Percentiles rank a stretch among this genome's conserved stretches.
These are phyloP conservation scores for Pichia sp. DNA, from an alignment of 1,139 yeast species.

Conservation along the genomic window DNA sequence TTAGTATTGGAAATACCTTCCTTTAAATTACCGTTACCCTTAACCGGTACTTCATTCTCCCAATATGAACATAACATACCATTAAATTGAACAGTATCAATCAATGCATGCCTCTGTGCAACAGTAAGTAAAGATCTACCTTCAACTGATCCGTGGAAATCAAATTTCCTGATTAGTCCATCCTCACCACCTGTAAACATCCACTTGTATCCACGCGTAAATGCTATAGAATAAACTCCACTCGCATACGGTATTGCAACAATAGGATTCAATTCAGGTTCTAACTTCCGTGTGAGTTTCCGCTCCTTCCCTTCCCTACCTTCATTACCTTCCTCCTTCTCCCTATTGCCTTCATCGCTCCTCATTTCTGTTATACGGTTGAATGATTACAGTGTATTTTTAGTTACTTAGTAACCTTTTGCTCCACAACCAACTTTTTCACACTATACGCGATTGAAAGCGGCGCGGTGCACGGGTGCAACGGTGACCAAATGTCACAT, in stretches of 20 bases:
- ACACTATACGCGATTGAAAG: too few relatives aligned
- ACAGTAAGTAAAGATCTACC: slow-evolving; percentile 89
- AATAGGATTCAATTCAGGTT: slow-evolving; percentile 35
- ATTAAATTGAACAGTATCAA: slow-evolving; percentile 77
- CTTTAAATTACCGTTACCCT: too few relatives aligned
- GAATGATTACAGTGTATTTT: too few relatives aligned
- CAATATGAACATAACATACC: slow-evolving; percentile 83
- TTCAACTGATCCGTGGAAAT: slow-evolving; percentile 75
- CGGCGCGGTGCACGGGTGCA: too few relatives aligned
- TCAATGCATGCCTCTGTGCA: slow-evolving; percentile 83
- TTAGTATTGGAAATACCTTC: too few relatives aligned
- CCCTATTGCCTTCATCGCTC: too few relatives aligned
- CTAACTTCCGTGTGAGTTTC: slow-evolving; percentile 1
- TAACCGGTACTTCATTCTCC: slow-evolving; percentile 86
- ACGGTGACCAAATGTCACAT: too few relatives aligned
- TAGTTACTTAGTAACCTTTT: too few relatives aligned
- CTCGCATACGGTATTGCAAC: slow-evolving; percentile 69
- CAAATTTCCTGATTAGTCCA: slow-evolving; percentile 86
- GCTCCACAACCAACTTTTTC: too few relatives aligned
- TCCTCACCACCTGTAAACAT: slow-evolving; percentile 94
- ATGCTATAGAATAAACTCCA: slow-evolving; percentile 67
- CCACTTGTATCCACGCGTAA: slow-evolving; percentile 81
- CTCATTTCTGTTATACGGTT: too few relatives aligned
- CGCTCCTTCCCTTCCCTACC: background rate
- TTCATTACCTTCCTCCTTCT: too few relatives aligned